A percentile compares a stretch with the other conserved stretches of the same genome.
These are phyloP conservation scores for Corynascus novoguineensis DNA, from an alignment of 495 filamentous ascomycete species.

Conservation along the genomic window DNA sequence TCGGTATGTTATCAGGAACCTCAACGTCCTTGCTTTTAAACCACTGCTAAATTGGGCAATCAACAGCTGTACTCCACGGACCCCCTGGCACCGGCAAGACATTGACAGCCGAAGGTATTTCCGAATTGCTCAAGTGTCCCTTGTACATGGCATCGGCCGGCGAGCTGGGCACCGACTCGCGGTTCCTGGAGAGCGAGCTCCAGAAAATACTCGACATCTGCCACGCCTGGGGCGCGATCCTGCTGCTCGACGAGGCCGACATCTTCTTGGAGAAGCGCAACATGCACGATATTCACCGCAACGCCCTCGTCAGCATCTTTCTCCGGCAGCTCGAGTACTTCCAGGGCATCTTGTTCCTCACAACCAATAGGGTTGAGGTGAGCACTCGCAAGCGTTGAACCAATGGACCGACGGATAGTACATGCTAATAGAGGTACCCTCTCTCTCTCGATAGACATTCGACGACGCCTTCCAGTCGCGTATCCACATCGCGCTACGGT, in stretches of 20 bases:
- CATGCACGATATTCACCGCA: conserved; percentile 68
- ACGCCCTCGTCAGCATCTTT: conserved; percentile 65
- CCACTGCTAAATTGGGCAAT: conserved; percentile 17
- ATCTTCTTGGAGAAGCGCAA: conserved; percentile 73
- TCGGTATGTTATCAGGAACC: conserved; percentile 69
- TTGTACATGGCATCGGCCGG: conserved; percentile 81
- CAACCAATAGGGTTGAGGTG: conserved; percentile 51
- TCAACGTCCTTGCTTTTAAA: neutral
- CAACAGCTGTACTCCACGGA: conserved; percentile 61
- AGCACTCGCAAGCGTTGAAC: conserved; percentile 4
- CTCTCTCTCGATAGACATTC: conserved; percentile 49
- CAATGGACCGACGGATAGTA: neutral
- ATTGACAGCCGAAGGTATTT: conserved; percentile 81
- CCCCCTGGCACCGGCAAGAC: conserved; percentile 88
- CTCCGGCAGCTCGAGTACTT: conserved; percentile 51
- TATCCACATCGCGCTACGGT: conserved; percentile 66
- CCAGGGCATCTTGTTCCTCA: conserved; percentile 49
- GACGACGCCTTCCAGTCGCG: conserved; percentile 57
- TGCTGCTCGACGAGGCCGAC: conserved; percentile 73
- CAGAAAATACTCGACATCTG: conserved; percentile 83
- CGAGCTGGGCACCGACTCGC: conserved; percentile 73
- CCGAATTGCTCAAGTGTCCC: conserved; percentile 73
- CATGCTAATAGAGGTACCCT: conserved; percentile 25
- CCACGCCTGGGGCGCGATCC: conserved; percentile 78
- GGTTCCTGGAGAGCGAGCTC: conserved; percentile 72